phyloP scores from a whole-genome alignment of 2,329 filamentous ascomycete genomes.

The Penicillium sp. region DNA sequence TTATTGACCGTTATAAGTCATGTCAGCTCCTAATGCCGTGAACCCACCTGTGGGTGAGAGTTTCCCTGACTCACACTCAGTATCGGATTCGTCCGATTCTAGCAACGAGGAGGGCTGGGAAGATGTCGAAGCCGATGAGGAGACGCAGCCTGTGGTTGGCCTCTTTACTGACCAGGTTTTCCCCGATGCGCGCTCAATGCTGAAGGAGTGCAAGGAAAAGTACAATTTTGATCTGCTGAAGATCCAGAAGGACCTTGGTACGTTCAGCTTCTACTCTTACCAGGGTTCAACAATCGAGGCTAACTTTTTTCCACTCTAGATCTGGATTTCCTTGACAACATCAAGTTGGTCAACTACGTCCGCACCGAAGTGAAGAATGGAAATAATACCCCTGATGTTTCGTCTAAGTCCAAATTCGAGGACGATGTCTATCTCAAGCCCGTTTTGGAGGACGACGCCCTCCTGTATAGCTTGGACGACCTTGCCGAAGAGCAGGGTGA shows the following conservation, averaged over 20 bases:
- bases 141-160: constrained; percentile 63
- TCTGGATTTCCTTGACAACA: constrained; percentile 69
- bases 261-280: constrained; percentile 24
- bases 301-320: constrained; percentile 40
- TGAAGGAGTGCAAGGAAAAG: constrained; percentile 65
- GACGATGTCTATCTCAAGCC: constrained; percentile 81
- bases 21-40: constrained; percentile 30
- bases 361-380: constrained; percentile 49
- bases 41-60: constrained; percentile 23
- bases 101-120: constrained; percentile 56
- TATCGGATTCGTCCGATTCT: constrained; percentile 47
- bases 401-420: constrained; percentile 62
- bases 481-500: constrained; percentile 50
- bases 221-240: constrained; percentile 66
- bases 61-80: constrained; percentile 25
- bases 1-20: constrained; percentile 11
- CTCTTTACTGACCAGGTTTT: constrained; percentile 68
- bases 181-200: constrained; percentile 62
- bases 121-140: constrained; percentile 61
- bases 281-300: constrained; percentile 15
- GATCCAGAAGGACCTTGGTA: constrained; percentile 53
- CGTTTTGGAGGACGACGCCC: constrained; percentile 80
- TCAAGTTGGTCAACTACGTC: constrained; percentile 72
- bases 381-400: constrained; percentile 53
- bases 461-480: constrained; percentile 85